Percentiles rank a stretch among this genome's conserved stretches.
These are phyloP conservation scores for Sanguinoderma infundibulare DNA, from an alignment of 1,284 basidiomycete genomes.

Conservation along the genomic window DNA sequence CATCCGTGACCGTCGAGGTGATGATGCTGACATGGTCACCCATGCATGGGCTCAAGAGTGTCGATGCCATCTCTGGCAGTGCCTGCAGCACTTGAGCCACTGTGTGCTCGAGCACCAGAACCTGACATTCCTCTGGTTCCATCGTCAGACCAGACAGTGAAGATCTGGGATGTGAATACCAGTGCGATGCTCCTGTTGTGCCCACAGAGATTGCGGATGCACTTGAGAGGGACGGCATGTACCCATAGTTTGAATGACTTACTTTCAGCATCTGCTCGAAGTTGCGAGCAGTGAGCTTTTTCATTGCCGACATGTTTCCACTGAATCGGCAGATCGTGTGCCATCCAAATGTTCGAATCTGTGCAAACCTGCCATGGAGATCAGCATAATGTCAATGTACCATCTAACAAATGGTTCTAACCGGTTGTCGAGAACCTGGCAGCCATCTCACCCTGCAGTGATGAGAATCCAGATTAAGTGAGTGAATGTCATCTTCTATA, in stretches of 20 bases:
- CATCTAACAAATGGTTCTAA: constrained; percentile 1
- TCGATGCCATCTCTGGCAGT: constrained; percentile 60
- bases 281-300: constrained; percentile 34
- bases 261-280: constrained; percentile 36
- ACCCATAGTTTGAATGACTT: constrained; percentile 65
- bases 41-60: constrained; percentile 40
- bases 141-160: no score
- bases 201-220: constrained; percentile 50
- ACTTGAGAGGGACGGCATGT: constrained; percentile 46
- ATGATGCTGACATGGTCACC: constrained; percentile 50
- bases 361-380: constrained; percentile 20
- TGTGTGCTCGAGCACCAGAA: constrained; percentile 65
- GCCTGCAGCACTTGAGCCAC: constrained; percentile 67
- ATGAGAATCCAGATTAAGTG: constrained; percentile 31
- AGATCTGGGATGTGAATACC: no score
- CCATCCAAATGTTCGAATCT: constrained; percentile 31
- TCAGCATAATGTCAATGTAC: background rate
- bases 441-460: constrained; percentile 7
- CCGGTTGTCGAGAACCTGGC: constrained; percentile 25
- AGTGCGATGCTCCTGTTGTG: no score
- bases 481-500: constrained; percentile 29
- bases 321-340: constrained; percentile 32
- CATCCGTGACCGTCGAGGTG: constrained; percentile 45
- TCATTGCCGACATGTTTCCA: constrained; percentile 29
- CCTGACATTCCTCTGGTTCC: constrained; percentile 55